Conservation (phyloP, 2,329 filamentous ascomycete genomes). For the Tolypocladium nubicola region DNA sequence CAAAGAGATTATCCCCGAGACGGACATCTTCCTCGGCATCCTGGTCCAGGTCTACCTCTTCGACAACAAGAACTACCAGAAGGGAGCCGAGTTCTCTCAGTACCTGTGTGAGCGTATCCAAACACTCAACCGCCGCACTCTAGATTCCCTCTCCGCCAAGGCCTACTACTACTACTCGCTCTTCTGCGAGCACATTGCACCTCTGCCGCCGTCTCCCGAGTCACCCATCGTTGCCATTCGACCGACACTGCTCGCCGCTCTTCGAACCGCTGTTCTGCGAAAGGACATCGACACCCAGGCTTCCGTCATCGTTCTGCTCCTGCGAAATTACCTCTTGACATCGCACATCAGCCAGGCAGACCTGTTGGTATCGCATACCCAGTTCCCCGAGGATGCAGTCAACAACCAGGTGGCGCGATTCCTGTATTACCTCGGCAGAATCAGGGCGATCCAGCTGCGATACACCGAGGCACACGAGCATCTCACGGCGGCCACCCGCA, state of each 20-base stretch:
- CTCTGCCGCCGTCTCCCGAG: conserved; percentile 78
- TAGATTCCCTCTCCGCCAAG: conserved; percentile 88
- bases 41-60: conserved; percentile 80
- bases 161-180: conserved; percentile 97
- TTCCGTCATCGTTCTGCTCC: conserved; percentile 84
- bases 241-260: conserved; percentile 73
- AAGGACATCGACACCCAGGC: conserved; percentile 98
- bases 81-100: conserved; percentile 75
- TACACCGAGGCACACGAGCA: conserved; percentile 97
- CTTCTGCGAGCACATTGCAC: conserved; percentile 85
- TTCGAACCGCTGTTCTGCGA: conserved; percentile 88
- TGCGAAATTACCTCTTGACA: conserved; percentile 91
- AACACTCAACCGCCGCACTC: conserved; percentile 79
- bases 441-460: conserved; percentile 88
- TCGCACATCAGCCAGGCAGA: conserved; percentile 97
- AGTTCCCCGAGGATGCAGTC: conserved; percentile 86
- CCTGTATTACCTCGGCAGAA: conserved; percentile 93
- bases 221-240: conserved; percentile 82
- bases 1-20: conserved; percentile 75
- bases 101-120: conserved; percentile 78
- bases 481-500: conserved; percentile 83
- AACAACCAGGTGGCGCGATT: conserved; percentile 98
- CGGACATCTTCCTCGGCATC: conserved; percentile 82
- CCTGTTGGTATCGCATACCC: conserved; percentile 86
- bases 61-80: conserved; percentile 71